Evolutionary conservation across 352 stramenopile species (phyloP), one percentile per base, ranked within the genome.

Genomic region (Globisporangium nodosum): DNA sequence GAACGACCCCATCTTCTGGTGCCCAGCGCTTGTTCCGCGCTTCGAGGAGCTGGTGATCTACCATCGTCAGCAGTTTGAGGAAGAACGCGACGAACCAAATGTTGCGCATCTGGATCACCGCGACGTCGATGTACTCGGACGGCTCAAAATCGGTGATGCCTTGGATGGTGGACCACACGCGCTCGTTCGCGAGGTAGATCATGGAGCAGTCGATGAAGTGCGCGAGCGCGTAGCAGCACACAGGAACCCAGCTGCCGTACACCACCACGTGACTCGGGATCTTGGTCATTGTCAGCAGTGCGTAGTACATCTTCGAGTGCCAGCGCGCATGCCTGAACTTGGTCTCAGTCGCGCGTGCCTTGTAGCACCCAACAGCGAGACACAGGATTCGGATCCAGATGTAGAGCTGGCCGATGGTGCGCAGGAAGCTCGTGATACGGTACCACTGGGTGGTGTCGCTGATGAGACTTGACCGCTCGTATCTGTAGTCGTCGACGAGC

Each of bases 401-500:
- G 43, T 81, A 88, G 0, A 42, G 0, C 33, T 88, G 78, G 0
- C 66, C 66, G 0, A 51, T 11, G 1, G 63, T 69, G 24, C 75
- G 75, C n/a, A 87, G 54, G 3, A 58, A n/a, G 13, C 52, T 61
- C 15, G 69, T 61, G 24, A 72, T 46, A 0, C 9, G 21, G n/a
- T 60, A 68, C 74, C 70, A 82, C 39, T 77, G 52, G 15, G 66
- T 37, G 3, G 70, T 56, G 40, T 82, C 70, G 35, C 63, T 81
- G 37, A 65, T 55, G 4, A 84, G 47, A 7, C 65, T 63, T 6
- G 65, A 61, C 0, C 75, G 69, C 39, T 86, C 74, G 31, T 87
- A 90, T 39, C 80, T 69, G 16, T 79, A 85, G 53, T 85, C 74
- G 46, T 85, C 74, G 12, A 81, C 49, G 27, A 80, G 65, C 0